These are phyloP conservation scores for Anaeramoeba flamelloides DNA, from an alignment of 78 protist genomes.

Conservation along the genomic window DNA sequence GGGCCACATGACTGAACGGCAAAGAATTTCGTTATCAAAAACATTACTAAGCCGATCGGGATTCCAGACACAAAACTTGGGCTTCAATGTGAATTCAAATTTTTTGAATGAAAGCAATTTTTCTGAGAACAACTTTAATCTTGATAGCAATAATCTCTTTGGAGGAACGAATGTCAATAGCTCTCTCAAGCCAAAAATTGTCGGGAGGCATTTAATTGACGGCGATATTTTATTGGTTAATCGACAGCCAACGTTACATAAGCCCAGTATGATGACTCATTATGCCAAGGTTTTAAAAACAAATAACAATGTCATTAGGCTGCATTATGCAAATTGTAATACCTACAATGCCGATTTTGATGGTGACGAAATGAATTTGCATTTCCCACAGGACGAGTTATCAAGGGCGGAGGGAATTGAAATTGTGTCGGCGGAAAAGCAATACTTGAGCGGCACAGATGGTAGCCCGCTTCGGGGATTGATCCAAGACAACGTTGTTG, in stretches of 20 bases:
- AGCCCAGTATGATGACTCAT: constrained; percentile 82
- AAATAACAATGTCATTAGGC: constrained; percentile 62
- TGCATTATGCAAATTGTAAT: constrained; percentile 95
- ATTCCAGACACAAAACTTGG: constrained; percentile 6
- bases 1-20: neutral
- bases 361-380: constrained; percentile 98
- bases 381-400: constrained; percentile 63
- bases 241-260: constrained; percentile 98
- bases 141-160: too few relatives aligned
- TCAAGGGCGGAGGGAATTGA: constrained; percentile 10
- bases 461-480: constrained; percentile 95
- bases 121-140: too few relatives aligned
- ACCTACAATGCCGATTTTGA: constrained; percentile 96
- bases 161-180: too few relatives aligned
- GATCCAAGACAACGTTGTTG: constrained; percentile 93
- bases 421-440: constrained; percentile 28
- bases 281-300: constrained; percentile 36
- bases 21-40: constrained; percentile 13
- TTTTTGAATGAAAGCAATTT: too few relatives aligned
- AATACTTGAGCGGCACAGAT: constrained; percentile 63
- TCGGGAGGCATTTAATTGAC: constrained; percentile 64
- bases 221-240: constrained; percentile 87
- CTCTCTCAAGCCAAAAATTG: constrained; percentile 19
- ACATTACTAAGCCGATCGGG: too few relatives aligned
- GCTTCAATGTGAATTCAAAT: neutral